Evolutionary conservation across 306 rosid genomes (phyloP).

Genomic region (Crataegus laevigata): DNA sequence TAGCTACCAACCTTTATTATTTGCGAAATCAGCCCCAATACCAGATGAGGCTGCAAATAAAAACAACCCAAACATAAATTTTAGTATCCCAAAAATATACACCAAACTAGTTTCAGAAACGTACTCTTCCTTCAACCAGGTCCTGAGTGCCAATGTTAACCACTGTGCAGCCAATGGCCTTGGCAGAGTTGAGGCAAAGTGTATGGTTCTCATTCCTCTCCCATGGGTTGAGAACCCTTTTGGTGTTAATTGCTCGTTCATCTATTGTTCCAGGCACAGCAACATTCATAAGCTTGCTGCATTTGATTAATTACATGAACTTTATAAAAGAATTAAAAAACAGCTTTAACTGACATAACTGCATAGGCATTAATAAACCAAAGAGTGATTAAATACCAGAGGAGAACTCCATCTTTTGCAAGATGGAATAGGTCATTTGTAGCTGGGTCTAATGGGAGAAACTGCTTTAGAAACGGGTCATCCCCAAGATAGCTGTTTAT

Average conservation of each 20-base stretch:
- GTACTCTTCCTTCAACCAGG: slow-evolving; percentile 88
- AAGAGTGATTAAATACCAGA: slow-evolving; percentile 61
- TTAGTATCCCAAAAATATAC: not conserved
- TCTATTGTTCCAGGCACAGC: slow-evolving; percentile 99
- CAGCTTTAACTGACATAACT: slow-evolving; percentile 10
- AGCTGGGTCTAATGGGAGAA: slow-evolving; percentile 73
- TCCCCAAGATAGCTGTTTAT: slow-evolving; percentile 92
- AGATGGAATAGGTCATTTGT: slow-evolving; percentile 63
- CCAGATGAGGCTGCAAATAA: slow-evolving; percentile 82
- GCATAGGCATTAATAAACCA: slow-evolving; percentile 18
- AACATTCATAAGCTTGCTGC: slow-evolving; percentile 97
- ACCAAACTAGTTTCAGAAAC: slow-evolving; percentile 20
- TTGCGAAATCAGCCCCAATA: slow-evolving; percentile 91
- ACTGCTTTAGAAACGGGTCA: slow-evolving; percentile 72
- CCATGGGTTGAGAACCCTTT: slow-evolving; percentile 66
- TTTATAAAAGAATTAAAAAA: slow-evolving; percentile 7
- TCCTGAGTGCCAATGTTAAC: slow-evolving; percentile 93
- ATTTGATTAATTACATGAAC: slow-evolving; percentile 23
- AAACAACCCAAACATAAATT: slow-evolving; percentile 23
- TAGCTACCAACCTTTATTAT: slow-evolving; percentile 73
- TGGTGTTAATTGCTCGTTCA: slow-evolving; percentile 84
- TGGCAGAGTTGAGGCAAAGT: slow-evolving; percentile 95
- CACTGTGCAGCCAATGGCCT: slow-evolving; percentile 98
- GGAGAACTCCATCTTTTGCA: slow-evolving; percentile 85
- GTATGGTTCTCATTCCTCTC: slow-evolving; percentile 96